These are phyloP conservation scores for Annulohypoxylon maeteangense DNA, from an alignment of 495 filamentous ascomycete species.

Conservation along the genomic window DNA sequence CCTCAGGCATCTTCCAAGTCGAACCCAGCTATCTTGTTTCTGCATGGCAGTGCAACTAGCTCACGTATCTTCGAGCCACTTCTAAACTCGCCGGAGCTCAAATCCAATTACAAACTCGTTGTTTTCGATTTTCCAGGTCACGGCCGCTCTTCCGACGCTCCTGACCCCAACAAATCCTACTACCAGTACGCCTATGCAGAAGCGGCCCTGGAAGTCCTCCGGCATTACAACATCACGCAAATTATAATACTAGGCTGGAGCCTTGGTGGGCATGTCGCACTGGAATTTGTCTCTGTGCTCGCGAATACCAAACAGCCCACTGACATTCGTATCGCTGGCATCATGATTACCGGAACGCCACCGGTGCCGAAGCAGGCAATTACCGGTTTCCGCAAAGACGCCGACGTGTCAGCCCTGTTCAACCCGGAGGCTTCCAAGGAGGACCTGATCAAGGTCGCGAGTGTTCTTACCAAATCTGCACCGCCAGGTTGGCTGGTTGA, in stretches of 20 bases:
- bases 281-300: constrained; percentile 9
- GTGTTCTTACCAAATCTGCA: constrained; percentile 10
- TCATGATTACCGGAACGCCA: constrained; percentile 7
- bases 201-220: background rate
- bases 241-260: constrained; percentile 6
- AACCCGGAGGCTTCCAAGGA: constrained; percentile 8
- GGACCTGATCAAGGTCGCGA: constrained; percentile 7
- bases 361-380: constrained; percentile 5
- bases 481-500: constrained; percentile 5
- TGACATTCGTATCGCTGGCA: constrained; percentile 7
- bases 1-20: constrained; percentile 9
- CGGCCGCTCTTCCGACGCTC: constrained; percentile 5
- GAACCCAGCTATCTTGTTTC: constrained; percentile 9
- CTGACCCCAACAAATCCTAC: constrained; percentile 8
- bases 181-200: constrained; percentile 1
- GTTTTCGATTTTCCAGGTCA: constrained; percentile 8
- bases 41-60: constrained; percentile 7
- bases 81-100: constrained; percentile 5
- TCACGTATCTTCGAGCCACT: constrained; percentile 7
- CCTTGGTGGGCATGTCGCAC: constrained; percentile 6
- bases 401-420: constrained; percentile 2
- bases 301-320: constrained; percentile 4
- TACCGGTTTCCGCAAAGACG: constrained; percentile 4
- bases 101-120: constrained; percentile 9
- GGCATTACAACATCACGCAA: constrained; percentile 4